A percentile compares a stretch with the other conserved stretches of the same genome.
These are phyloP conservation scores for Coelastrella sp. DNA, from an alignment of 139 green algal genomes.

Conservation along the genomic window DNA sequence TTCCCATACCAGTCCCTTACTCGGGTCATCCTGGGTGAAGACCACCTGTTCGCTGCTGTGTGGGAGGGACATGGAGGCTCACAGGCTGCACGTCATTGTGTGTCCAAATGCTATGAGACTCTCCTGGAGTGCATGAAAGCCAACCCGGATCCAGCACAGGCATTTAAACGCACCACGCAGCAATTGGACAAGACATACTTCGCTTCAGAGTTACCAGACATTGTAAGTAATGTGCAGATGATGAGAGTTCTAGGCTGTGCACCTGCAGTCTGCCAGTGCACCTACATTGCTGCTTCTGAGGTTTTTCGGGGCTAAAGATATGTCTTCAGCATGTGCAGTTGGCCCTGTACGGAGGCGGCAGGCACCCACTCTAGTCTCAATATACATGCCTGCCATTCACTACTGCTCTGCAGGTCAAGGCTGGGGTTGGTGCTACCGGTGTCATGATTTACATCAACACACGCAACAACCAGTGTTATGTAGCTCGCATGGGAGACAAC, in stretches of 20 bases:
- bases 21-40: slow-evolving; percentile 31
- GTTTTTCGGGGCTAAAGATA: too few species aligned
- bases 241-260: not conserved
- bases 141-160: not conserved
- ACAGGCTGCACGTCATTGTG: slow-evolving; percentile 41
- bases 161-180: not conserved
- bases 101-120: slow-evolving; percentile 24
- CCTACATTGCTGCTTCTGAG: too few species aligned
- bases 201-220: slow-evolving; percentile 34
- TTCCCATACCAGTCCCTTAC: slow-evolving; percentile 37
- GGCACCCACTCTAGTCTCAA: too few species aligned
- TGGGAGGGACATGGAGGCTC: slow-evolving; percentile 40
- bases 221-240: slow-evolving; percentile 6
- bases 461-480: not conserved
- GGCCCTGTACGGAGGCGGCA: too few species aligned
- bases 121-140: slow-evolving; percentile 5
- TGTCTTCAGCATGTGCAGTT: too few species aligned
- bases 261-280: not conserved
- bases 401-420: slow-evolving; percentile 39
- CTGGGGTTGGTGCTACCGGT: slow-evolving; percentile 42
- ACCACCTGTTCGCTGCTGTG: slow-evolving; percentile 38
- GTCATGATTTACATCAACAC: slow-evolving; percentile 44
- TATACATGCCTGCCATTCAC: not conserved
- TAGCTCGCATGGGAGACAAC: slow-evolving; percentile 29
- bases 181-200: slow-evolving; percentile 29